Conservation (phyloP, 2,329 filamentous ascomycete genomes). For the Fusarium concolor region DNA sequence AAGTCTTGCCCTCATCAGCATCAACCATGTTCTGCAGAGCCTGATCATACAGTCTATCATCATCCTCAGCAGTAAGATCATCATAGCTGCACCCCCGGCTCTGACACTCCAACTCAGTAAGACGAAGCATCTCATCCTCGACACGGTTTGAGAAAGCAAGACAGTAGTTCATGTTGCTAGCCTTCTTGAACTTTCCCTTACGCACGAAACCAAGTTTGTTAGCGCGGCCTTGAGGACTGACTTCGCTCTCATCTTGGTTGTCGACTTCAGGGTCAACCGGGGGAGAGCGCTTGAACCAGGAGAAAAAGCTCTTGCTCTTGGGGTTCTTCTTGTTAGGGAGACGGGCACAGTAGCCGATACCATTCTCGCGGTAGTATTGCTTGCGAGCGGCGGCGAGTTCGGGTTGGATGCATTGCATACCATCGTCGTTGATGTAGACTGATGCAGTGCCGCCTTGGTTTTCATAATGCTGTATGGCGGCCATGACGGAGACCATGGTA, state of each 20-base stretch:
- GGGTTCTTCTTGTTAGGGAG: slow-evolving; percentile 56
- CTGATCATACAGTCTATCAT: slow-evolving; percentile 57
- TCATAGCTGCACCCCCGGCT: slow-evolving; percentile 48
- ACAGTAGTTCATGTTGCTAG: slow-evolving; percentile 76
- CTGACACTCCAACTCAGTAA: slow-evolving; percentile 37
- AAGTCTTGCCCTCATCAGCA: slow-evolving; percentile 63
- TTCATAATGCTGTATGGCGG: slow-evolving; percentile 69
- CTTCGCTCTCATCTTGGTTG: slow-evolving; percentile 57
- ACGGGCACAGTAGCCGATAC: slow-evolving; percentile 67
- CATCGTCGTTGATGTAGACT: slow-evolving; percentile 76
- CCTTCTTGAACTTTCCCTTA: slow-evolving; percentile 73
- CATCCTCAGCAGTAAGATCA: slow-evolving; percentile 58
- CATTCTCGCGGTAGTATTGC: slow-evolving; percentile 68
- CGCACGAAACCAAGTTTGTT: slow-evolving; percentile 64
- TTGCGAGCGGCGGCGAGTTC: slow-evolving; percentile 61
- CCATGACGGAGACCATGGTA: slow-evolving; percentile 66
- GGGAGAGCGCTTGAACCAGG: slow-evolving; percentile 52
- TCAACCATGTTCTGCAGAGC: slow-evolving; percentile 60
- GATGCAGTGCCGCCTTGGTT: slow-evolving; percentile 73
- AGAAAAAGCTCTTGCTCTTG: slow-evolving; percentile 45
- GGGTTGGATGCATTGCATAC: slow-evolving; percentile 69
- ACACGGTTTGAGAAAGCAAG: slow-evolving; percentile 66
- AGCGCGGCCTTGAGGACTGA: slow-evolving; percentile 39
- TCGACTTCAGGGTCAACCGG: slow-evolving; percentile 41
- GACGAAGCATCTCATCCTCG: slow-evolving; percentile 60